phyloP scores from a whole-genome alignment of 345 rosid genomes.

The Lumnitzera littorea region DNA sequence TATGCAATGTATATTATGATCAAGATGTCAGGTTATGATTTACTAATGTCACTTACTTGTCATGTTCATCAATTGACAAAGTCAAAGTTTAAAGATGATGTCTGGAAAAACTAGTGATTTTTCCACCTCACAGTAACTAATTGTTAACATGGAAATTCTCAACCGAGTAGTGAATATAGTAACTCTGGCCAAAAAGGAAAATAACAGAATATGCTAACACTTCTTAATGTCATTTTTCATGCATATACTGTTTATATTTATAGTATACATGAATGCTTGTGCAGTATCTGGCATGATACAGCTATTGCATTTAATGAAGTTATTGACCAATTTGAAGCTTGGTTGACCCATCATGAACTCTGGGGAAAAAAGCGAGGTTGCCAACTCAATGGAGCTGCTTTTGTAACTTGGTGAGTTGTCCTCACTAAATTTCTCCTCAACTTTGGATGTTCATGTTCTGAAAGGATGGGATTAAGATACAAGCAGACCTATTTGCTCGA shows the following conservation, averaged over 20 bases:
- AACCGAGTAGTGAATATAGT: too few species aligned
- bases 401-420: conserved; percentile 74
- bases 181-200: too few species aligned
- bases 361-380: conserved; percentile 50
- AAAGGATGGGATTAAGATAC: too few species aligned
- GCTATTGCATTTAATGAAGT: conserved; percentile 77
- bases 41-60: background rate
- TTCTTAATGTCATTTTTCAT: background rate
- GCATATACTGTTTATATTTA: background rate
- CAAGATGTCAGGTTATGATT: background rate
- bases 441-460: background rate
- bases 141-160: too few species aligned
- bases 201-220: too few species aligned
- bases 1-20: conserved; percentile 15
- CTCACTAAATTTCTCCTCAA: background rate
- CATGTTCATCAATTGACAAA: too few species aligned
- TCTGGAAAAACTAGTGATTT: too few species aligned
- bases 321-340: conserved; percentile 69
- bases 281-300: conserved; percentile 96
- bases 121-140: too few species aligned
- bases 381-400: conserved; percentile 61
- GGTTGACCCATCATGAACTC: conserved; percentile 59
- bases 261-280: conserved; percentile 10
- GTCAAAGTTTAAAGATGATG: too few species aligned
- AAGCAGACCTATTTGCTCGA: too few species aligned